Percentiles rank a stretch among this genome's conserved stretches.
Conservation (phyloP, 495 filamentous ascomycete species). For the Massariosphaeria phaeospora region DNA sequence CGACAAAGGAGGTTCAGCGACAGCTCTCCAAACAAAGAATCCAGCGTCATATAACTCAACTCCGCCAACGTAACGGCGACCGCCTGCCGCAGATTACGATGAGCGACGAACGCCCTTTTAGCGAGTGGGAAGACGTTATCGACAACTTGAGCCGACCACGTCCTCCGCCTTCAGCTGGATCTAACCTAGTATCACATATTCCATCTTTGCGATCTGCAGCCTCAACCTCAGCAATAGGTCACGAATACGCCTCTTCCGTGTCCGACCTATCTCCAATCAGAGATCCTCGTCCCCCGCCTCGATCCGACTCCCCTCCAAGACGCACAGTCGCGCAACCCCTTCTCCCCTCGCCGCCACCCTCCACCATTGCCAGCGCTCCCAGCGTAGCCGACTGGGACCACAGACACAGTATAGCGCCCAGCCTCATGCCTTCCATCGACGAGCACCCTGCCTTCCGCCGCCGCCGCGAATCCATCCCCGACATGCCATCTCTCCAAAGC, state of each 20-base stretch:
- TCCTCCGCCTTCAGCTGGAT: background rate
- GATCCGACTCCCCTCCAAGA: constrained; percentile 2
- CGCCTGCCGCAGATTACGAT: constrained; percentile 26
- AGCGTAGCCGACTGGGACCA: constrained; percentile 17
- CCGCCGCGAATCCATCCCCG: background rate
- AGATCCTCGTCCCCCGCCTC: background rate
- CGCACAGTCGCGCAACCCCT: constrained; percentile 18
- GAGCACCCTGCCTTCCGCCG: constrained; percentile 21
- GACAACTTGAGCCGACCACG: constrained; percentile 17
- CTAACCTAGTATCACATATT: constrained; percentile 25
- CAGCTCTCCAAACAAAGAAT: constrained; percentile 37
- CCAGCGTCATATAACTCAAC: constrained; percentile 34
- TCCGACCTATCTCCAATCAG: constrained; percentile 4
- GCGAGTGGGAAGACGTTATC: constrained; percentile 35
- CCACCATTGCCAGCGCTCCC: constrained; percentile 10
- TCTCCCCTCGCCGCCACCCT: constrained; percentile 22
- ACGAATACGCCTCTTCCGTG: constrained; percentile 1
- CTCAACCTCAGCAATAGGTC: background rate
- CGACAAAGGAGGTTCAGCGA: constrained; percentile 31
- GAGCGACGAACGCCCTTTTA: constrained; percentile 38
- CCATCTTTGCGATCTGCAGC: constrained; percentile 10
- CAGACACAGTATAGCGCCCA: constrained; percentile 10
- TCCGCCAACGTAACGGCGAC: constrained; percentile 25
- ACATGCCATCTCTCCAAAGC: constrained; percentile 8
- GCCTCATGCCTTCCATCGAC: constrained; percentile 24